phyloP scores from a whole-genome alignment of 495 filamentous ascomycete genomes.

The Aspergillus cavernicola region DNA sequence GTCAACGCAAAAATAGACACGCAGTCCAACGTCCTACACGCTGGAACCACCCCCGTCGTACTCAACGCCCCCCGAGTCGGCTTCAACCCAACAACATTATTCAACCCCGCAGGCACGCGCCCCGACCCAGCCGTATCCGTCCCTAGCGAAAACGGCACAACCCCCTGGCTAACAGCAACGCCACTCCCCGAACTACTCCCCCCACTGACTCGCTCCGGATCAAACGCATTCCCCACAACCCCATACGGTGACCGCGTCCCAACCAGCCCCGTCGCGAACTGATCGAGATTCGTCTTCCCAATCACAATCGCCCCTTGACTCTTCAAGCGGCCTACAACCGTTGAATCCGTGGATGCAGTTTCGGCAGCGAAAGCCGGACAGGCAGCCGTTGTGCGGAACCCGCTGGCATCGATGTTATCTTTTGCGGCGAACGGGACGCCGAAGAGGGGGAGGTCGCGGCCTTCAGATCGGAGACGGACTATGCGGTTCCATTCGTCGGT shows the following conservation, averaged over 20 bases:
- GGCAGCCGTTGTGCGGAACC: constrained; percentile 56
- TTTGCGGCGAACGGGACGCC: constrained; percentile 64
- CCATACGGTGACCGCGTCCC: constrained; percentile 64
- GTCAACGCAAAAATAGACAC: constrained; percentile 53
- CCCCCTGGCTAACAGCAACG: constrained; percentile 29
- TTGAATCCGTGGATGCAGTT: constrained; percentile 33
- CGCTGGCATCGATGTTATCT: constrained; percentile 59
- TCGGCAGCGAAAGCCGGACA: constrained; percentile 52
- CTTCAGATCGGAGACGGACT: neutral
- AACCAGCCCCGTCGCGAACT: constrained; percentile 60
- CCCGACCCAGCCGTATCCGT: constrained; percentile 67
- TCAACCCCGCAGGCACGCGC: constrained; percentile 59
- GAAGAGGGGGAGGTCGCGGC: constrained; percentile 54
- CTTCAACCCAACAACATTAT: constrained; percentile 65
- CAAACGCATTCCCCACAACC: constrained; percentile 15
- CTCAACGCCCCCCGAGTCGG: constrained; percentile 62
- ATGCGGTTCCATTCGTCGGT: constrained; percentile 10
- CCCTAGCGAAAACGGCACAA: constrained; percentile 60
- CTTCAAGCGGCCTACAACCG: constrained; percentile 20
- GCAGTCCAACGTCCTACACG: constrained; percentile 45
- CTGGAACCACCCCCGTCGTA: constrained; percentile 54
- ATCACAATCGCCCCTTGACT: constrained; percentile 55
- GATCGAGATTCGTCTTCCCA: constrained; percentile 67
- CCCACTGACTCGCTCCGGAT: constrained; percentile 10
- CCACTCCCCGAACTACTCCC: constrained; percentile 18